A percentile compares a stretch with the other conserved stretches of the same genome.
Conservation (phyloP, 768 basidiomycete genomes). For the Boletus fagicola region DNA sequence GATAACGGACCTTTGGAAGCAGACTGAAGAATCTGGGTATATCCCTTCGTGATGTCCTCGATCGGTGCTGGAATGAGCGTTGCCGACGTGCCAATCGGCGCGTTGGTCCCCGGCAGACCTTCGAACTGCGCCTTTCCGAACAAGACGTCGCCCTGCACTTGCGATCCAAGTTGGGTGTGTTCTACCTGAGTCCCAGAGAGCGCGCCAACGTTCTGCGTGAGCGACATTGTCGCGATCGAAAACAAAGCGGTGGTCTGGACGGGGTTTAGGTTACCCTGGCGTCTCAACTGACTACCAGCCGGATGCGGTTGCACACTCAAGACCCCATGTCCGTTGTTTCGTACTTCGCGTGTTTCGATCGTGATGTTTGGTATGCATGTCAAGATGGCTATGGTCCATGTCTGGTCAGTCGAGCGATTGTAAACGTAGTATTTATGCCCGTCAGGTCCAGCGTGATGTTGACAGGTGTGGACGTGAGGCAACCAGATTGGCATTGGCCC, state of each 20-base stretch:
- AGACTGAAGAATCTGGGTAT: constrained; percentile 23
- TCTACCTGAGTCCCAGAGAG: not conserved
- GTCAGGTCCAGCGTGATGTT: constrained; percentile 17
- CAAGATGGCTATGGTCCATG: constrained; percentile 25
- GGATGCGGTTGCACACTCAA: constrained; percentile 21
- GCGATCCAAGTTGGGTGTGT: constrained; percentile 11
- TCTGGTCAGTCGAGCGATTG: constrained; percentile 14
- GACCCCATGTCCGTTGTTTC: constrained; percentile 18
- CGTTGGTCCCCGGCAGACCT: not conserved
- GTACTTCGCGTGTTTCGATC: constrained; percentile 30
- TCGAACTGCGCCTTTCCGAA: constrained; percentile 20
- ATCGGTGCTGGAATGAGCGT: constrained; percentile 10
- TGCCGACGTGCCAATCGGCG: not conserved
- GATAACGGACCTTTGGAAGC: constrained; percentile 16
- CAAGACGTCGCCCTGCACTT: constrained; percentile 19
- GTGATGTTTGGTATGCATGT: constrained; percentile 21
- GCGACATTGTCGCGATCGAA: constrained; percentile 16
- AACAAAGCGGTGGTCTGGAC: constrained; percentile 27
- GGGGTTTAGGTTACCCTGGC: constrained; percentile 25
- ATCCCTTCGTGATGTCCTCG: constrained; percentile 17
- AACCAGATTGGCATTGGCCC: constrained; percentile 23
- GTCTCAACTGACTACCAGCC: constrained; percentile 5
- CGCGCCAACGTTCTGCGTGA: constrained; percentile 6
- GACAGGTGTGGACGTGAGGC: not conserved
- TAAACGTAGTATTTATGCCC: constrained; percentile 9